Evolutionary conservation across 1,139 yeast species (phyloP), one percentile per base, ranked within the genome.

Genomic region (Zygosaccharomyces pseudobailii): DNA sequence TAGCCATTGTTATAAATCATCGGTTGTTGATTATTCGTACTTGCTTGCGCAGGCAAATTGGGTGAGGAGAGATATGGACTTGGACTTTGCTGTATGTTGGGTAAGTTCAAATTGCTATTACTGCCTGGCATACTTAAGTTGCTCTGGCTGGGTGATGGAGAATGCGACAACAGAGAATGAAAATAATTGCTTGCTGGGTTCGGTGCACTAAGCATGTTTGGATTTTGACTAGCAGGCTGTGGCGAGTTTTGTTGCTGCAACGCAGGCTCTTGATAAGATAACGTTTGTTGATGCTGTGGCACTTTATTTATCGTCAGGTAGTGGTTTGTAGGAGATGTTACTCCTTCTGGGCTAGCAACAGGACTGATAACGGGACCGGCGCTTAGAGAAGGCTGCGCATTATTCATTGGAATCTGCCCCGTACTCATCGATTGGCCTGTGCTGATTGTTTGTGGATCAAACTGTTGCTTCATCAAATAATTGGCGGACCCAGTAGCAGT

Each of bases 401-500:
- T 28, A 13, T 28, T 28, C 46, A 36, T 46, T 46, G 50, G 47
- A 42, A 34, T 43, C n/a, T 45, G 49, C 24, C 49, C 43, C 9
- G 49, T 23, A 38, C 24, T n/a, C 25, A 19, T 38, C 24, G 44
- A 27, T 34, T 49, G 42, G 41, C n/a, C n/a, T n/a, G n/a, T n/a
- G n/a, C n/a, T n/a, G n/a, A n/a, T n/a, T n/a, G n/a, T n/a, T n/a
- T n/a, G n/a, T n/a, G 35, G 50, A 35, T 43, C 43, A 6, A 45
- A 74, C 62, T 62, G 60, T 40, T 59, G 59, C 42, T 59, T 61
- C 64, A 61, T 35, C 13, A 57, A 48, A 36, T 56, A 57, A 37
- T 63, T 63, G 19, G 66, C 65, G 1, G 66, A 62, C 1, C 67
- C 66, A 2, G 67, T 63, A 0, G 67, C 63, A 3, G 66, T 62